Evolutionary conservation across 1,284 basidiomycete genomes (phyloP), one percentile per base, ranked within the genome.

Genomic region (Moniliophthora roreri): DNA sequence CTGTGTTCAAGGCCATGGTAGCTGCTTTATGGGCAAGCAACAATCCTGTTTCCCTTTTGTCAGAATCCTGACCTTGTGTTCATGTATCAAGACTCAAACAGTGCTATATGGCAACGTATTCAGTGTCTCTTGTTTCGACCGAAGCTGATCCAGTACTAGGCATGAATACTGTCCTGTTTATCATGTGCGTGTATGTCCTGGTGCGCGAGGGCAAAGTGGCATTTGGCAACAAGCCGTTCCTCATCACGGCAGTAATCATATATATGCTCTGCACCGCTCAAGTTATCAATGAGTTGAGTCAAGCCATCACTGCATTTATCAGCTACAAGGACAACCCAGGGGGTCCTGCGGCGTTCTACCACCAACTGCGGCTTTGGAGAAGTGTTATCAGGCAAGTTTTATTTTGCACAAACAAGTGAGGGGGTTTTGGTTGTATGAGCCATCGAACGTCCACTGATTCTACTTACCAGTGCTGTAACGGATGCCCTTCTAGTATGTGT

Each of bases 131-230:
- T 11, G 28, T 11, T 32, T 51, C 65, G 67, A 3, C 77, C 77
- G 15, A 68, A 70, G 51, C 69, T 68, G 15, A 75, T 75, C 2
- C 66, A 5, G 16, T 23, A 47, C 8, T 15, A 47, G 45, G 45
- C 23, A 11, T 35, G 15, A 28, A 28, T 26, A 47, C 45, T n/a
- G 45, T 47, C 16, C 45, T 47, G 8, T 47, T 32, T 16, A 28
- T 26, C 21, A 34, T 32, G 23, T 47, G 45, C 26, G 18, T 47
- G 4, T 47, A 32, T 7, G 11, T 28, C 16, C 23, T 47, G 4
- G 13, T 47, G 15, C 16, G 21, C 8, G 23, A 9, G 15, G 18
- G 10, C 16, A 32, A 32, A 32, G 26, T 10, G 4, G 15, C 26
- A n/a, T 13, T n/a, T 5, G 16, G 21, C 18, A 47, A 54, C 26